Conservation (phyloP, 2,329 filamentous ascomycete genomes). For the Cryphonectria nitschkei region DNA sequence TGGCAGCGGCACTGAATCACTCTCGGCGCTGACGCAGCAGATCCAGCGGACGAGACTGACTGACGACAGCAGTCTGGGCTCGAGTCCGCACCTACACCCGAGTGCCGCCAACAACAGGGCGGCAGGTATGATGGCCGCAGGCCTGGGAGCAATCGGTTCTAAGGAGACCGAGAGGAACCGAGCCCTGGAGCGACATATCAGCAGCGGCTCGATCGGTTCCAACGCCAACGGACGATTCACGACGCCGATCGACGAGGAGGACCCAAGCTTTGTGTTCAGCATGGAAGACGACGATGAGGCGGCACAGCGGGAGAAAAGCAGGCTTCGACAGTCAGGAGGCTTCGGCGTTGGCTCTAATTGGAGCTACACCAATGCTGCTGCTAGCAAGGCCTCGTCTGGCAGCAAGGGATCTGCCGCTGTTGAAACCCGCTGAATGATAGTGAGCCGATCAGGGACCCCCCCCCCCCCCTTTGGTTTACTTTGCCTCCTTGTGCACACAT, state of each 20-base stretch:
- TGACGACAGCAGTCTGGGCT: slow-evolving; percentile 42
- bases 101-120: slow-evolving; percentile 47
- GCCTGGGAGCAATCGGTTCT: slow-evolving; percentile 43
- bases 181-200: slow-evolving; percentile 60
- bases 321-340: slow-evolving; percentile 53
- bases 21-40: slow-evolving; percentile 65
- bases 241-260: slow-evolving; percentile 68
- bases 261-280: slow-evolving; percentile 65
- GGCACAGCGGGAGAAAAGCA: slow-evolving; percentile 39
- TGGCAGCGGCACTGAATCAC: slow-evolving; percentile 50
- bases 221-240: slow-evolving; percentile 59
- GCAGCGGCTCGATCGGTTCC: slow-evolving; percentile 61
- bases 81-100: slow-evolving; percentile 56
- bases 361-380: slow-evolving; percentile 45
- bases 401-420: slow-evolving; percentile 24
- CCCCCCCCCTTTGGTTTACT: background rate
- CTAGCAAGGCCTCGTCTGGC: slow-evolving; percentile 21
- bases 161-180: slow-evolving; percentile 44
- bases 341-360: slow-evolving; percentile 41
- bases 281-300: slow-evolving; percentile 67
- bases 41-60: slow-evolving; percentile 62
- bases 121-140: slow-evolving; percentile 42
- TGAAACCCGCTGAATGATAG: slow-evolving; percentile 24
- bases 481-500: background rate
- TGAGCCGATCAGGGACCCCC: background rate